A percentile compares a stretch with the other conserved stretches of the same genome.
These are phyloP conservation scores for Pisolithus marmoratus DNA, from an alignment of 768 basidiomycete genomes.

Conservation along the genomic window DNA sequence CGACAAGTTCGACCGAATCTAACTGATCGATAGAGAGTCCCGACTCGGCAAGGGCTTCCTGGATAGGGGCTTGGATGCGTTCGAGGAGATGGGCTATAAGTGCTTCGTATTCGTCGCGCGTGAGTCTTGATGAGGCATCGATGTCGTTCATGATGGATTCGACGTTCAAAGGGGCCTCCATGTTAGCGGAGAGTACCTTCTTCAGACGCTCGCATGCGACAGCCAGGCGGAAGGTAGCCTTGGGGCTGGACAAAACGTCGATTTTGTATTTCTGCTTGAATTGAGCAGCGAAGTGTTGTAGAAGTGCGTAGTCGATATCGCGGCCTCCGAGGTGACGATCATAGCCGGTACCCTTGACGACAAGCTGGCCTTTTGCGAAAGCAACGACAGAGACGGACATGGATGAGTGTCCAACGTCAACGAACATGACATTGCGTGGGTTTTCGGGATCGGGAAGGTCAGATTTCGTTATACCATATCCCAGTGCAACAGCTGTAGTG, in stretches of 20 bases:
- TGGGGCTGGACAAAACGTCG: conserved; percentile 86
- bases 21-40: conserved; percentile 80
- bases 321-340: conserved; percentile 94
- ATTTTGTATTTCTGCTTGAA: conserved; percentile 99
- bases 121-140: conserved; percentile 83
- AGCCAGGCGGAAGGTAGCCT: conserved; percentile 86
- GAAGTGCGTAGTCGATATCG: conserved; percentile 90
- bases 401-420: conserved; percentile 93
- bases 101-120: conserved; percentile 75
- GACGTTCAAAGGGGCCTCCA: conserved; percentile 83
- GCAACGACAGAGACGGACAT: conserved; percentile 84
- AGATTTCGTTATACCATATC: conserved; percentile 97
- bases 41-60: conserved; percentile 75
- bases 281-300: conserved; percentile 82
- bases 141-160: conserved; percentile 96
- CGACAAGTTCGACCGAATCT: conserved; percentile 88
- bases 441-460: conserved; percentile 85
- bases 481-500: conserved; percentile 90
- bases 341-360: conserved; percentile 83
- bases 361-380: conserved; percentile 90
- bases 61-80: conserved; percentile 68
- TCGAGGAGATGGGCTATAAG: conserved; percentile 74
- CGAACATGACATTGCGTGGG: conserved; percentile 85
- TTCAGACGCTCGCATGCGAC: conserved; percentile 92
- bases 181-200: conserved; percentile 93